Base-by-base conservation (phyloP, 2,329 filamentous ascomycete genomes). In the Aspergillus fumigatus region DNA sequence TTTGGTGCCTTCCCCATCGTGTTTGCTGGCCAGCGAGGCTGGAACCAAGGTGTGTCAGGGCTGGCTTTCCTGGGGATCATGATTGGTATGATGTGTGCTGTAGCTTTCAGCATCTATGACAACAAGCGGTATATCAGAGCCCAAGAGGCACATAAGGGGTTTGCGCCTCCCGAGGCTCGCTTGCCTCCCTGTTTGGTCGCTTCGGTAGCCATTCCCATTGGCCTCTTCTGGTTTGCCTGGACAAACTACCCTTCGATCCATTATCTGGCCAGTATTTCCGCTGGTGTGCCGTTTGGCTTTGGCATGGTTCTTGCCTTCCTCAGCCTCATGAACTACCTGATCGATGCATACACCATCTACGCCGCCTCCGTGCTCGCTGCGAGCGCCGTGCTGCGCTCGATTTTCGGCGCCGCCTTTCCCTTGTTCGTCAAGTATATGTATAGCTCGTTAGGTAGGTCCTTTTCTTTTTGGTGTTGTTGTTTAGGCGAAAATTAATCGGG, bases 221-320 rank as follows among this genome's bases (percentile, higher is more conserved):
- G 81, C 8, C 73, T 84, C 1, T 83, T 84, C 68, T 83, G 81
- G 81, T 81, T 84, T 53, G 82, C 81, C 0, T 85, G 82, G 82
- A 83, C 82, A 0, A 80, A 82, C 51, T 79, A 71, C 51, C 75
- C 69, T 59, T 68, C 64, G 14, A 67, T 74, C 50, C 72, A 74
- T 62, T 75, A 72, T 72, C 68, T 74, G 56, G 70, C 65, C 2
- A 67, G 67, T n/a, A 68, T 75, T 51, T 66, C 71, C 9, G 72
- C 67, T 2, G 67, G 65, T 3, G 73, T 65, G 1, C 68, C 73
- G 0, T 75, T 77, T 50, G 75, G 74, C 4, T 75, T 77, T 48
- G 75, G 75, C 32, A 69, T 75, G 60, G 70, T 77, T 3, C 59
- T 75, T 11, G 66, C 75, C 11, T 76, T 75, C 61, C 64, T 77